A percentile compares a stretch with the other conserved stretches of the same genome.
phyloP scores from a whole-genome alignment of 2,329 filamentous ascomycete genomes.

The Pyrenochaeta sp. region DNA sequence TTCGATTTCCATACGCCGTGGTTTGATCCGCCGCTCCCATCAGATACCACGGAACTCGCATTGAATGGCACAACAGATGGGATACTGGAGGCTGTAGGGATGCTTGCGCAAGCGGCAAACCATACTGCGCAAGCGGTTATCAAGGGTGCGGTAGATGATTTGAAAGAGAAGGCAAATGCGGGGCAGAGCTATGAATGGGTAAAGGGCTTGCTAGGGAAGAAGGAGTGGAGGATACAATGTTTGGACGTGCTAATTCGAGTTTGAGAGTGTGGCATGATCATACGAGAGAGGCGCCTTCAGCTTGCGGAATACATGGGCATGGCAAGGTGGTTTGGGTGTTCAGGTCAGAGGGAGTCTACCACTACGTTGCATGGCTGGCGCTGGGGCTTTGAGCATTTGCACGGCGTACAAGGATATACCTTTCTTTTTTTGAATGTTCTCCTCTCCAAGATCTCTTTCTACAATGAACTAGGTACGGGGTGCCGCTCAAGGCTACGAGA shows the following conservation, averaged over 20 bases:
- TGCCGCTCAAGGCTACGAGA: not conserved
- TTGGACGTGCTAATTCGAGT: slow-evolving; percentile 86
- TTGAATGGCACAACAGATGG: slow-evolving; percentile 38
- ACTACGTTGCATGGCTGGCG: slow-evolving; percentile 27
- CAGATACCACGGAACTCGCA: slow-evolving; percentile 41
- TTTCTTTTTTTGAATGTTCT: slow-evolving; percentile 4
- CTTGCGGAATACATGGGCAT: not conserved
- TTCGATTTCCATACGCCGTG: slow-evolving; percentile 92
- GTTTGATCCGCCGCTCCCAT: slow-evolving; percentile 78
- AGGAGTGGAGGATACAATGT: slow-evolving; percentile 91
- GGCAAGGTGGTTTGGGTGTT: not conserved
- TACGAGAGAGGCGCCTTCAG: not conserved
- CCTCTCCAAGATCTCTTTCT: not conserved
- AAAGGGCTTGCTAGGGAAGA: slow-evolving; percentile 78
- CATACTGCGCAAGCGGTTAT: slow-evolving; percentile 51
- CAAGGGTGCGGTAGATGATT: slow-evolving; percentile 39
- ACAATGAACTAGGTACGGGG: not conserved
- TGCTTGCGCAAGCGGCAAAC: slow-evolving; percentile 71
- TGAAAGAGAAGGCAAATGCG: slow-evolving; percentile 60
- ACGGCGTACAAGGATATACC: slow-evolving; percentile 23
- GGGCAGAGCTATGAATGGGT: slow-evolving; percentile 77
- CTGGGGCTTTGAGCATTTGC: slow-evolving; percentile 29
- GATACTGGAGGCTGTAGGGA: slow-evolving; percentile 64
- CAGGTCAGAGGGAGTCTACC: not conserved
- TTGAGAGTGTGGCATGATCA: slow-evolving; percentile 12